Evolutionary conservation across 2,329 filamentous ascomycete species (phyloP).

Genomic region (Tetracladium maxilliforme): DNA sequence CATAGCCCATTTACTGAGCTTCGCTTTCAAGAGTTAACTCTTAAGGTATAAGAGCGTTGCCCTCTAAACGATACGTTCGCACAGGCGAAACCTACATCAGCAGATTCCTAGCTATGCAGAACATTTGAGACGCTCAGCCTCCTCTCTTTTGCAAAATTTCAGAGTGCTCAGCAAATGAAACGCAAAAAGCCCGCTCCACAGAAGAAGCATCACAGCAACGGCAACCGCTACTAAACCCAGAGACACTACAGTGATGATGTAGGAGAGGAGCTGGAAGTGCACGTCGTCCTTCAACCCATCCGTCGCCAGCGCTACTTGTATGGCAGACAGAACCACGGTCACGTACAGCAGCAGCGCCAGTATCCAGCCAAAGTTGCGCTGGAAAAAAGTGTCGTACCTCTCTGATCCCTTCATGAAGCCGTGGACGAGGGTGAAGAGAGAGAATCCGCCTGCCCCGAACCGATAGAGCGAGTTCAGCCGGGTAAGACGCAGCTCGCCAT

Average conservation of each 20-base stretch:
- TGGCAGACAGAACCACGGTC: constrained; percentile 14
- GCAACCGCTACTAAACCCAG: no score
- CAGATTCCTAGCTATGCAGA: no score
- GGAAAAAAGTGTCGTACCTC: constrained; percentile 8
- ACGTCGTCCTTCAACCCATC: background rate
- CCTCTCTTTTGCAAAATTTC: no score
- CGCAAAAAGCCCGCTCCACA: no score
- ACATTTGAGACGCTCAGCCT: no score
- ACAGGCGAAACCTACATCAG: no score
- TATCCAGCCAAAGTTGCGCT: constrained; percentile 10
- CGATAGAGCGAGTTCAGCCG: constrained; percentile 16
- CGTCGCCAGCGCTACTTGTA: constrained; percentile 24
- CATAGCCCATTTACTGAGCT: no score
- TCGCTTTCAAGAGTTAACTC: no score
- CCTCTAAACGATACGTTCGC: no score
- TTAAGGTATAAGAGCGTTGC: no score
- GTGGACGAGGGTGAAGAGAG: constrained; percentile 2
- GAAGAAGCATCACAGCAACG: no score
- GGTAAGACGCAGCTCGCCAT: constrained; percentile 17
- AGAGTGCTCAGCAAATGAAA: no score
- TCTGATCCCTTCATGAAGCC: constrained; percentile 4
- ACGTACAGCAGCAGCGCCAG: constrained; percentile 11
- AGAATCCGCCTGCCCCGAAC: constrained; percentile 1
- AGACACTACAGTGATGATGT: background rate
- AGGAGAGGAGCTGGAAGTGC: background rate